These are phyloP conservation scores for Pseudogymnoascus sp. DNA, from an alignment of 2,329 filamentous ascomycete genomes.

Conservation along the genomic window DNA sequence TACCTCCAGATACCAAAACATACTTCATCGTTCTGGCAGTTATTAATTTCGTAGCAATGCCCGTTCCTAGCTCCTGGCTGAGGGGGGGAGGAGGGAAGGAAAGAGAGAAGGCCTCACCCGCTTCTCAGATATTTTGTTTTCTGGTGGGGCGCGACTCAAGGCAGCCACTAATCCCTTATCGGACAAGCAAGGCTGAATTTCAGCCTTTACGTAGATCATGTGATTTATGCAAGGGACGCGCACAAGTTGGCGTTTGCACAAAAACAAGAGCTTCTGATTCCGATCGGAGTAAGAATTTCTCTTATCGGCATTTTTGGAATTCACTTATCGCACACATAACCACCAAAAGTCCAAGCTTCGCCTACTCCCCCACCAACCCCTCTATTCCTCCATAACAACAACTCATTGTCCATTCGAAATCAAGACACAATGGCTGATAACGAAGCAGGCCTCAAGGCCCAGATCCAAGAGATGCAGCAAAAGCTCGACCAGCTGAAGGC, in stretches of 20 bases:
- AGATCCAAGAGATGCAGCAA: not conserved
- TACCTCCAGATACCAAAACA: conserved; percentile 71
- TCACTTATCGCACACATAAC: conserved; percentile 7
- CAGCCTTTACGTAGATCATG: not conserved
- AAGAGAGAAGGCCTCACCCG: not conserved
- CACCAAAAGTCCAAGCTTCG: conserved; percentile 8
- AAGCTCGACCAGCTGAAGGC: conserved; percentile 2
- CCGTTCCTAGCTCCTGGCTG: conserved; percentile 2
- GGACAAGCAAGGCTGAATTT: not conserved
- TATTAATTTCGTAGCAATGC: conserved; percentile 6
- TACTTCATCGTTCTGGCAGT: conserved; percentile 59
- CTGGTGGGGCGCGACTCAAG: conserved; percentile 9
- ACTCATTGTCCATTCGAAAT: conserved; percentile 4
- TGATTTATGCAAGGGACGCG: conserved; percentile 4
- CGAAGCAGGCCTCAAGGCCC: conserved; percentile 5
- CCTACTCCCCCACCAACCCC: conserved; percentile 8
- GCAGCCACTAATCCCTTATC: conserved; percentile 8
- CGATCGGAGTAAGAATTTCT: conserved; percentile 7
- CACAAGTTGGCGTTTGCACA: not conserved
- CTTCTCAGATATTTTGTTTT: conserved; percentile 10
- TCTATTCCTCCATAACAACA: conserved; percentile 4
- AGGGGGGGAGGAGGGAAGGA: not conserved
- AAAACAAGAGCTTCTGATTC: not conserved
- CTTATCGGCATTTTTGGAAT: conserved; percentile 5
- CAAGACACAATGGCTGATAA: conserved; percentile 1